Base-by-base conservation (phyloP, 306 rosid genomes). In the Rubus parviflorus region DNA sequence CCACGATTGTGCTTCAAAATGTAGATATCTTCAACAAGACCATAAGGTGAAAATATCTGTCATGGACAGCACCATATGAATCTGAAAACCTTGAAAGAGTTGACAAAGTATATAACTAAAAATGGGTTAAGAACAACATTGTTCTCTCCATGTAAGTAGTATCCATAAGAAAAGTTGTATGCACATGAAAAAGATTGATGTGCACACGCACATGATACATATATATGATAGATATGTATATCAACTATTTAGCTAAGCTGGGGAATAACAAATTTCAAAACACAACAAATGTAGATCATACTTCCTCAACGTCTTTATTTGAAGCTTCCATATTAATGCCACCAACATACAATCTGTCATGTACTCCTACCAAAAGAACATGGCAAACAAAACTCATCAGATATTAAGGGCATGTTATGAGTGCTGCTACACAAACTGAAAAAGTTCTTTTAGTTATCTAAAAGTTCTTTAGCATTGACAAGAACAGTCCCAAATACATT, bases 21-120 rank as follows among this genome's bases (percentile, higher is more conserved):
- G 89, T 75, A 86, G 83, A 94, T 72, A 77, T 94, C 95, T 81
- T 90, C 92, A 58, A 94, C 56, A 78, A 77, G 71, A 68, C 97
- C 97, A 77, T 84, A 90, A 68, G 92, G 83, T 23, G 95, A 90
- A 90, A 94, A 94, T 84, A 94, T 87, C 98, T 94, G 92, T 62
- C 65, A 20, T 56, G 75, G 68, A 80, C 75, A 83, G 58, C 43
- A 84, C 71, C 77, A 81, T 35, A 60, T 40, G 78, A 75, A 75
- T 53, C 63, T 14, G 38, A 54, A 38, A 45, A 51, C 4, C 43
- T 57, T 57, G 53, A 56, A 43, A 57, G 13, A 58, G 41, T 40
- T 73, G 48, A 37, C n/a, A 23, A 2, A 72, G 66, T 41, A 41
- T 13, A 57, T 54, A 56, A 54, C 22, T 11, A 54, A 54, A 72